These are phyloP conservation scores for Fusarium sp. DNA, from an alignment of 2,329 filamentous ascomycete genomes.

Conservation along the genomic window DNA sequence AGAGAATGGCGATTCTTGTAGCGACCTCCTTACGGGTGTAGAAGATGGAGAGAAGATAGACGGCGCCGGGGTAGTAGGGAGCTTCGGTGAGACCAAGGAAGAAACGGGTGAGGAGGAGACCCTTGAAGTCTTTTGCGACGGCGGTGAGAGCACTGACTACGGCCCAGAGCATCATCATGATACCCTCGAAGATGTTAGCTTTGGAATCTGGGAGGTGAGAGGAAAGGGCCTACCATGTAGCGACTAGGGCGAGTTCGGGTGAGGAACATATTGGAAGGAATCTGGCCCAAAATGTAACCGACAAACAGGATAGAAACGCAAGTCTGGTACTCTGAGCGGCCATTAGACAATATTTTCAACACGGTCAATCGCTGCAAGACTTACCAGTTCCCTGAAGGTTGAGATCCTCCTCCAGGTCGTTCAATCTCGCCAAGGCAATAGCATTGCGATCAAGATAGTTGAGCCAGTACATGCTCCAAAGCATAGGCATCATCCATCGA, in stretches of 20 bases:
- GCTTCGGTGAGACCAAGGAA: conserved; percentile 58
- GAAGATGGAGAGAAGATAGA: conserved; percentile 63
- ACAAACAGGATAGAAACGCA: conserved; percentile 52
- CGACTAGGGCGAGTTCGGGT: conserved; percentile 56
- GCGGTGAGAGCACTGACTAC: conserved; percentile 61
- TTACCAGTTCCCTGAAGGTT: conserved; percentile 40
- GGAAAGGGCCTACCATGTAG: conserved; percentile 52
- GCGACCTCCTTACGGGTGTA: conserved; percentile 65
- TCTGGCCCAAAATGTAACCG: conserved; percentile 61
- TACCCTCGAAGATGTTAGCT: conserved; percentile 46
- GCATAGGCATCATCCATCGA: conserved; percentile 50
- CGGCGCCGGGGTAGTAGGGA: conserved; percentile 54
- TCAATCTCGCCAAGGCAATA: conserved; percentile 58
- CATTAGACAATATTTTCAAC: neutral
- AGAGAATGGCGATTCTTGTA: conserved; percentile 59
- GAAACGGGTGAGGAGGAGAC: conserved; percentile 62
- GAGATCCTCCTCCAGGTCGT: conserved; percentile 49
- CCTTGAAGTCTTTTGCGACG: conserved; percentile 61
- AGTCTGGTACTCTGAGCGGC: conserved; percentile 48
- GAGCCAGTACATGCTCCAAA: conserved; percentile 58
- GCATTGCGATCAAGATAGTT: conserved; percentile 62
- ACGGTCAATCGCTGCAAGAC: rapidly evolving
- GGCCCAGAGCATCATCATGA: conserved; percentile 62
- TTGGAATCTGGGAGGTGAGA: rapidly evolving
- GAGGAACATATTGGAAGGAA: conserved; percentile 60